Evolutionary conservation across 73 alveolate species (phyloP), one percentile per base, ranked within the genome.

Genomic region (Stentor coeruleus): DNA sequence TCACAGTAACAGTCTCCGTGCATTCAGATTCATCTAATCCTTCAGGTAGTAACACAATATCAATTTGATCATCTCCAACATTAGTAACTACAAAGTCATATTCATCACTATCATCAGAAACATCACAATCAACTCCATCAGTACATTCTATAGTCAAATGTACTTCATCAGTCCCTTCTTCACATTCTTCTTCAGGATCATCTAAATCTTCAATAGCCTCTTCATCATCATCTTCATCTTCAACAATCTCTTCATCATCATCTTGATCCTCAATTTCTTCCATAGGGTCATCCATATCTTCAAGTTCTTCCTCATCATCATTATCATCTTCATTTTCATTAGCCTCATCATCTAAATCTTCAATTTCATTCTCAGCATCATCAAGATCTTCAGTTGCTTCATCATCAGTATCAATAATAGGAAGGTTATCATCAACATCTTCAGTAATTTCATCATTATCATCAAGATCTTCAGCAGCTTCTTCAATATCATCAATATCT

Each of bases 241-340:
- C 79, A 3, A 3, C 79, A 60, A 60, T 14, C 30, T 3, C 79
- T 3, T 3, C 79, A 60, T 11, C 79, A 60, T n/a, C n/a, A n/a
- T n/a, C n/a, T n/a, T n/a, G n/a, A n/a, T n/a, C n/a, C n/a, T n/a
- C n/a, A n/a, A n/a, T n/a, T n/a, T 3, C 79, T 3, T 31, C 79
- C 30, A 14, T 41, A 60, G 35, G 38, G 3, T 3, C 31, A 3
- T 31, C 14, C 3, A 60, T 41, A 60, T 11, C 79, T 3, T 3
- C 3, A 60, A 3, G 38, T 3, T 3, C 14, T 3, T 3, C 79
- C 39, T 26, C 79, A 14, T 3, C 79, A 60, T 3, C 79, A 60
- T 3, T 14, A 60, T 3, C 79, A 14, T 3, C 79, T 31, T 3
- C 79, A 73, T 3, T 28, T 38, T 3, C 81, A 20, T 3, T 59